Evolutionary conservation across 495 filamentous ascomycete species (phyloP).

Genomic region (Daldinia childiae): DNA sequence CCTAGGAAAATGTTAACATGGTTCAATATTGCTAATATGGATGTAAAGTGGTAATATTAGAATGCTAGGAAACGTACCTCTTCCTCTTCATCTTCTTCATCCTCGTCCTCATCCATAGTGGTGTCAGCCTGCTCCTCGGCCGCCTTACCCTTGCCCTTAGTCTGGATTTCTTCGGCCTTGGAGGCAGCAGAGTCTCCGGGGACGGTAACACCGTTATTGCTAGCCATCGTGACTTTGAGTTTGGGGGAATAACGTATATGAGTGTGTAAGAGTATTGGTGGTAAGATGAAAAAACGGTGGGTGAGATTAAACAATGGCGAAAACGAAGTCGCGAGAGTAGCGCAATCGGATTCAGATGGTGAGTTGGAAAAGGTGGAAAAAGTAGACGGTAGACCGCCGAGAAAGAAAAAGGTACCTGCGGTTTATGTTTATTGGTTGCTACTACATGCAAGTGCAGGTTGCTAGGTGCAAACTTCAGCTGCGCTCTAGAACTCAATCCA

Average conservation of each 20-base stretch:
- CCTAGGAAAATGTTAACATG: slow-evolving; percentile 41
- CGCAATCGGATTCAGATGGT: slow-evolving; percentile 38
- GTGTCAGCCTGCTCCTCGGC: slow-evolving; percentile 62
- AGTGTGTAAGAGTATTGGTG: slow-evolving; percentile 1
- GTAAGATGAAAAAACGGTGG: slow-evolving; percentile 3
- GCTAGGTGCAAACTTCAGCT: slow-evolving; percentile 27
- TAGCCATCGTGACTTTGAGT: slow-evolving; percentile 48
- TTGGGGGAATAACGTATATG: slow-evolving; percentile 4
- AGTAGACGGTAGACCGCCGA: slow-evolving; percentile 19
- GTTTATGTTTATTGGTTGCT: slow-evolving; percentile 34
- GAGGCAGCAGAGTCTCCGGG: slow-evolving; percentile 44
- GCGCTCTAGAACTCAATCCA: slow-evolving; percentile 37
- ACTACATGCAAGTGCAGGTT: neutral
- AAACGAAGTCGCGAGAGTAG: slow-evolving; percentile 24
- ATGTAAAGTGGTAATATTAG: slow-evolving; percentile 3
- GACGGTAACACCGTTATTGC: slow-evolving; percentile 50
- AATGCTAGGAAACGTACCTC: slow-evolving; percentile 58
- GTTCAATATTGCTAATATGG: neutral
- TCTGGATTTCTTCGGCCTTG: slow-evolving; percentile 46
- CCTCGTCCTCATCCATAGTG: slow-evolving; percentile 74
- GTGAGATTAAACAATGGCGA: slow-evolving; percentile 36
- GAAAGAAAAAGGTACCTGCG: slow-evolving; percentile 25
- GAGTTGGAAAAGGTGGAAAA: slow-evolving; percentile 29
- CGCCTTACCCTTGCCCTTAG: slow-evolving; percentile 72
- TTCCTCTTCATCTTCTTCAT: slow-evolving; percentile 70